phyloP scores from a whole-genome alignment of 176 grass and related monocot species.

The Pontederia paniculata region DNA sequence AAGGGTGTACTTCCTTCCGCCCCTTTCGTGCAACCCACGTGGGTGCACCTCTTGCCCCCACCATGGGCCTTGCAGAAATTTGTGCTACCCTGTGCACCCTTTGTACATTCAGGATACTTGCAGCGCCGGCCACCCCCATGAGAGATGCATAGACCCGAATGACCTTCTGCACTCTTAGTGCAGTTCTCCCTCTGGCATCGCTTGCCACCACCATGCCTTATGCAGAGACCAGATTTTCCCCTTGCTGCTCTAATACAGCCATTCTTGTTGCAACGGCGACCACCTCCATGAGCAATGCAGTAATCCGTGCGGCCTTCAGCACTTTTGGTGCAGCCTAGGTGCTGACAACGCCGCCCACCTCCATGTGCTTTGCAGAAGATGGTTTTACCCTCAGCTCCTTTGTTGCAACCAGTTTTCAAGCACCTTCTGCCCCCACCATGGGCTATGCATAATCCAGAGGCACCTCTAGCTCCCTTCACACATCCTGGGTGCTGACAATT shows the following conservation, averaged over 20 bases:
- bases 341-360: slow-evolving; percentile 33
- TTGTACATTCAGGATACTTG: slow-evolving; percentile 31
- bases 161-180: slow-evolving; percentile 47
- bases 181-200: slow-evolving; percentile 40
- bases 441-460: slow-evolving; percentile 68
- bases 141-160: slow-evolving; percentile 43
- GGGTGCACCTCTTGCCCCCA: slow-evolving; percentile 45
- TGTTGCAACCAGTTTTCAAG: slow-evolving; percentile 39
- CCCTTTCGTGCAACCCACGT: slow-evolving; percentile 32
- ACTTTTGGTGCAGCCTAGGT: slow-evolving; percentile 44
- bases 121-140: slow-evolving; percentile 46
- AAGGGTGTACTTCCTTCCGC: slow-evolving; percentile 41
- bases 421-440: slow-evolving; percentile 74
- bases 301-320: slow-evolving; percentile 37
- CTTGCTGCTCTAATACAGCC: slow-evolving; percentile 38
- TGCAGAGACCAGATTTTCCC: slow-evolving; percentile 45
- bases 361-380: slow-evolving; percentile 52
- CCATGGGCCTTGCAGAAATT: slow-evolving; percentile 54
- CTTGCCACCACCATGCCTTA: slow-evolving; percentile 53
- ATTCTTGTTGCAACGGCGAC: slow-evolving; percentile 31
- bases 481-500: slow-evolving; percentile 54
- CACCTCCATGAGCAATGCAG: slow-evolving; percentile 52
- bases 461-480: slow-evolving; percentile 71
- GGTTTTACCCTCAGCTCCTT: slow-evolving; percentile 41
- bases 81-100: slow-evolving; percentile 44